Conservation (phyloP, 768 basidiomycete genomes). For the Boletus tomentosulus region DNA sequence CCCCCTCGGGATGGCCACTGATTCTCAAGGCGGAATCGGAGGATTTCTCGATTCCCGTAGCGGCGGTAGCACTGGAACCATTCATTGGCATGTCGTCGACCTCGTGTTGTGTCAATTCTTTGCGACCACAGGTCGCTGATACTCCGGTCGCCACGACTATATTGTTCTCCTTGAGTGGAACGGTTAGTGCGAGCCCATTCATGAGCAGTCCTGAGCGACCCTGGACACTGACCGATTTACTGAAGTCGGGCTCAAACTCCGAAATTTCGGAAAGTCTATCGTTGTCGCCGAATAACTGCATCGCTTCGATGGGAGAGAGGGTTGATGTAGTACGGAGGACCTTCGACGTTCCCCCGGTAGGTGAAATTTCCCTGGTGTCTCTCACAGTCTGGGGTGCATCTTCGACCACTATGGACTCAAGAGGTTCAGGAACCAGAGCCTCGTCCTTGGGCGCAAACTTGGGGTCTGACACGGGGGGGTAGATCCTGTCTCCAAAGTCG, state of each 20-base stretch:
- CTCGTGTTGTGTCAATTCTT: background rate
- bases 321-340: background rate
- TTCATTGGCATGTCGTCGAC: conserved; percentile 9
- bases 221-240: too few species aligned
- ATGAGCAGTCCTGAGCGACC: too few species aligned
- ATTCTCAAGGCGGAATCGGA: background rate
- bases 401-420: background rate
- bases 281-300: conserved; percentile 10
- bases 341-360: background rate
- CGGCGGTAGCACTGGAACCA: background rate
- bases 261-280: conserved; percentile 35
- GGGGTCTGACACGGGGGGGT: background rate
- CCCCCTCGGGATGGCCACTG: background rate
- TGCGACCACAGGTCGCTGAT: background rate
- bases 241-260: conserved; percentile 17
- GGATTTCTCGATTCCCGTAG: background rate
- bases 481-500: background rate
- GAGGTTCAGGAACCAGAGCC: background rate
- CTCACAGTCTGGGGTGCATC: background rate
- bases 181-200: too few species aligned
- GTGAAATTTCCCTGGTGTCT: background rate
- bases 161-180: background rate
- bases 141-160: background rate
- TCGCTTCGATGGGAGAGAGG: background rate
- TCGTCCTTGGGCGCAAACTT: background rate